phyloP scores from a whole-genome alignment of 2,329 filamentous ascomycete genomes.

The Aspergillus sp. region DNA sequence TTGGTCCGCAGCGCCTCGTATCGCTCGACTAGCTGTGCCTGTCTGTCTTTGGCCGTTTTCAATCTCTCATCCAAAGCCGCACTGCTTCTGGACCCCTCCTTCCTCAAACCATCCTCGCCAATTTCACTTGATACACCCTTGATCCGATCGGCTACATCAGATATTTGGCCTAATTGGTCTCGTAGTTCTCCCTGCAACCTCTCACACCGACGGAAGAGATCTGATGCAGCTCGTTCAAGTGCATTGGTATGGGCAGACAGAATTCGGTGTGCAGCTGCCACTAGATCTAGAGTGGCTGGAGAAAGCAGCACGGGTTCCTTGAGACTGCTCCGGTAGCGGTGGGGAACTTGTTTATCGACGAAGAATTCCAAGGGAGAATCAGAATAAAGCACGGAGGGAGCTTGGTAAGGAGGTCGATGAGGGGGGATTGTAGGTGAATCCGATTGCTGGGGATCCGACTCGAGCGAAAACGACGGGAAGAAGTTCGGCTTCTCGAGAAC shows the following conservation, averaged over 20 bases:
- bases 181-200: conserved; percentile 47
- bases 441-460: conserved; percentile 21
- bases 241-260: conserved; percentile 47
- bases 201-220: conserved; percentile 54
- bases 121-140: conserved; percentile 42
- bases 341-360: conserved; percentile 43
- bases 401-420: conserved; percentile 43
- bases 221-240: conserved; percentile 49
- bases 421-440: conserved; percentile 30
- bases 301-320: conserved; percentile 49
- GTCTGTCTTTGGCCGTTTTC: conserved; percentile 39
- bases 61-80: conserved; percentile 41
- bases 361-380: conserved; percentile 40
- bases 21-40: conserved; percentile 40
- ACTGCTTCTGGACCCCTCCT: conserved; percentile 31
- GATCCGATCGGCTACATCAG: conserved; percentile 47
- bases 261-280: conserved; percentile 48
- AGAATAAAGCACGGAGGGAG: conserved; percentile 42
- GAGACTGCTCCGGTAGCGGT: conserved; percentile 42
- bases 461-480: conserved; percentile 28
- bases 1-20: conserved; percentile 47
- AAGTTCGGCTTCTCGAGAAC: conserved; percentile 51
- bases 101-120: conserved; percentile 35
- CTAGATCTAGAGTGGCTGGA: conserved; percentile 48
- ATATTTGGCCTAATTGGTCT: conserved; percentile 47